Percentiles rank a stretch among this genome's conserved stretches.
phyloP scores from a whole-genome alignment of 2,329 filamentous ascomycete species.

The Cladophialophora yegresii region DNA sequence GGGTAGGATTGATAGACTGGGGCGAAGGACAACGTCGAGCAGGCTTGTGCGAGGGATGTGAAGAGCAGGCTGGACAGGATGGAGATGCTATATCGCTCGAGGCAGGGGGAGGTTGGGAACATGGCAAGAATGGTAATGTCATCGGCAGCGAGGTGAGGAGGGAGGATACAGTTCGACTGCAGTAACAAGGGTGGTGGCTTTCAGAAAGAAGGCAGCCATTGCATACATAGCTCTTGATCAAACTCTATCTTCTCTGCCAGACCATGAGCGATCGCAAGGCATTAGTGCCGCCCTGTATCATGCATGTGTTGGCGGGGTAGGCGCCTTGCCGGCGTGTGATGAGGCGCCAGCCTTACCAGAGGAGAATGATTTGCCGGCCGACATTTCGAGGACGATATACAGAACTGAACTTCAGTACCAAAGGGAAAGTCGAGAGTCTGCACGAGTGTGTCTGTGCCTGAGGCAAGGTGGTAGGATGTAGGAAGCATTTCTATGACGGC shows the following conservation, averaged over 20 bases:
- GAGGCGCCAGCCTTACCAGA: not conserved
- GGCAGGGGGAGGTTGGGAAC: not conserved
- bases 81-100: too few species aligned
- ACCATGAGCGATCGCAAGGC: not conserved
- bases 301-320: not conserved
- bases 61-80: not conserved
- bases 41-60: not conserved
- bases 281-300: conserved; percentile 2
- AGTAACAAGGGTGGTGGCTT: not conserved
- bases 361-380: not conserved
- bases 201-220: not conserved
- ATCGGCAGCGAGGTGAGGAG: not conserved
- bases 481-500: not conserved
- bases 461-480: not conserved
- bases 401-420: not conserved
- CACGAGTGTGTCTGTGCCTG: not conserved
- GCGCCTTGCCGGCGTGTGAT: not conserved
- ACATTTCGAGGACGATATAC: not conserved
- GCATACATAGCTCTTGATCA: not conserved
- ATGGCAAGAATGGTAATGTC: not conserved
- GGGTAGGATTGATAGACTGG: conserved; percentile 3
- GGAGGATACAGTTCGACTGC: not conserved
- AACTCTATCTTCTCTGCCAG: not conserved
- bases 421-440: not conserved
- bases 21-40: not conserved